Conservation (phyloP, 495 filamentous ascomycete species). For the Poronia punctata region DNA sequence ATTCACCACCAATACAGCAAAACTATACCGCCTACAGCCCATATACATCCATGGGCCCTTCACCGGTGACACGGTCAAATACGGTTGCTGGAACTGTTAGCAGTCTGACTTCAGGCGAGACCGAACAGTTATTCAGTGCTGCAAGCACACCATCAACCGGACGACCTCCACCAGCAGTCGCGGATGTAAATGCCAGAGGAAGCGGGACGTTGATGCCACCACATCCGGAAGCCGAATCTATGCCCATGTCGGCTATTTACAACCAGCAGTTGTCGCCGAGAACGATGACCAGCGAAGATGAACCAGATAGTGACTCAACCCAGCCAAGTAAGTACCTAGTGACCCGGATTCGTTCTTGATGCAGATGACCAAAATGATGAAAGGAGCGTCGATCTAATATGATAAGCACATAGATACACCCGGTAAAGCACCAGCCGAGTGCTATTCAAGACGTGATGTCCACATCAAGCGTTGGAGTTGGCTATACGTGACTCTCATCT, state of each 20-base stretch:
- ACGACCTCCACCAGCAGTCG: neutral
- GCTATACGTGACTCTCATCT: constrained; percentile 50
- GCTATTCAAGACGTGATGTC: constrained; percentile 25
- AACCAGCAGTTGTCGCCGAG: neutral
- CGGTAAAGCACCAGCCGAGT: constrained; percentile 20
- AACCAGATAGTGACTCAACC: neutral
- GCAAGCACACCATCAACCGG: neutral
- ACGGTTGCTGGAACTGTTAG: too few relatives aligned
- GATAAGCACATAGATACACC: too few relatives aligned
- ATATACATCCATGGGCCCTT: too few relatives aligned
- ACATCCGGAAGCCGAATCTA: constrained; percentile 1
- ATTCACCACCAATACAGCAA: too few relatives aligned
- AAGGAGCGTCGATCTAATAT: too few relatives aligned
- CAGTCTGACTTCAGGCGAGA: too few relatives aligned
- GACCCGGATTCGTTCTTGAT: neutral
- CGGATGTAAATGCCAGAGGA: constrained; percentile 1
- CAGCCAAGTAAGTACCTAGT: neutral
- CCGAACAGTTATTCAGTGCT: neutral
- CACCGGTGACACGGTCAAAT: too few relatives aligned
- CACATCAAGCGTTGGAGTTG: constrained; percentile 42
- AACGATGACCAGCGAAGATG: neutral
- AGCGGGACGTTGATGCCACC: constrained; percentile 2
- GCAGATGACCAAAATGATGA: too few relatives aligned
- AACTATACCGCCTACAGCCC: too few relatives aligned
- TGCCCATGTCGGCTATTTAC: constrained; percentile 3